These are phyloP conservation scores for Trichoderma atroviride DNA, from an alignment of 2,329 filamentous ascomycete species.

Conservation along the genomic window DNA sequence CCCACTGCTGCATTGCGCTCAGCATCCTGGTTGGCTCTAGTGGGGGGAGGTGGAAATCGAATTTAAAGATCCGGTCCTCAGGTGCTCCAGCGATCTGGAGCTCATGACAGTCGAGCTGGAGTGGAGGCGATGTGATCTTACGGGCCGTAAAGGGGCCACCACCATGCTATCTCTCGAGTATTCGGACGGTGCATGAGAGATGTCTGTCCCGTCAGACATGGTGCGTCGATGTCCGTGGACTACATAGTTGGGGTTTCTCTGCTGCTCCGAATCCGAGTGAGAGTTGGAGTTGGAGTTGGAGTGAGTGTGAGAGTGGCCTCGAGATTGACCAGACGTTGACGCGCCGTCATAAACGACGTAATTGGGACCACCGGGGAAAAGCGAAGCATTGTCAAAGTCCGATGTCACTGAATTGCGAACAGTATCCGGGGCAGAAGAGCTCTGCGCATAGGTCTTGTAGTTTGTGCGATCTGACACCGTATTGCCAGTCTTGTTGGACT, in stretches of 20 bases:
- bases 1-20: conserved; percentile 26
- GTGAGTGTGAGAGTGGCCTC: conserved; percentile 27
- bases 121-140: conserved; percentile 34
- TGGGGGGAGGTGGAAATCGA: conserved; percentile 54
- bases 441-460: conserved; percentile 57
- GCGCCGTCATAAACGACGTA: conserved; percentile 55
- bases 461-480: conserved; percentile 56
- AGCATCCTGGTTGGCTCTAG: conserved; percentile 51
- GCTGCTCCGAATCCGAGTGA: conserved; percentile 43
- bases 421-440: conserved; percentile 40
- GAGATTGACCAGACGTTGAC: conserved; percentile 48
- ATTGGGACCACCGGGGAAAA: conserved; percentile 52
- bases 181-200: conserved; percentile 41
- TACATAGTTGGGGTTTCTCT: conserved; percentile 55
- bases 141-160: conserved; percentile 56
- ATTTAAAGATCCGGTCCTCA: conserved; percentile 56
- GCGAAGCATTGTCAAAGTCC: conserved; percentile 46
- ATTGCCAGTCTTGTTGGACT: conserved; percentile 43
- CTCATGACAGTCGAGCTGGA: conserved; percentile 54
- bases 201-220: conserved; percentile 45
- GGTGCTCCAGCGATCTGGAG: conserved; percentile 55
- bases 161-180: conserved; percentile 65
- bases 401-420: conserved; percentile 23
- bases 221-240: conserved; percentile 52
- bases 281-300: conserved; percentile 20